Conservation (phyloP, 208 protist species). For the Leishmania martiniquensis region DNA sequence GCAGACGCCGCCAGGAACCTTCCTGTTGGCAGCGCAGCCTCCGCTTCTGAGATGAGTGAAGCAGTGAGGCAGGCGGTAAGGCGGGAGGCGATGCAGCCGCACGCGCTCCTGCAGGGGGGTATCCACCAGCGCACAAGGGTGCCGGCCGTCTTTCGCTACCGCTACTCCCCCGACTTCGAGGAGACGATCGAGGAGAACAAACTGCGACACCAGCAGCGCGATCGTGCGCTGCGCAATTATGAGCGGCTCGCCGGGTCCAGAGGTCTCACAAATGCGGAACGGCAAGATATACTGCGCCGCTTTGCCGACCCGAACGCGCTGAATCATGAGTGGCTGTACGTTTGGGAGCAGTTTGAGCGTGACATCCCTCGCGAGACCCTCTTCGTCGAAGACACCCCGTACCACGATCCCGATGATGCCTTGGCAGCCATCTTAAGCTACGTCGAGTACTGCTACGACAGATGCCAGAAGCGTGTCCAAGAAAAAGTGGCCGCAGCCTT, state of each 20-base stretch:
- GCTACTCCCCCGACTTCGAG: conserved; percentile 29
- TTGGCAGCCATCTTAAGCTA: conserved; percentile 57
- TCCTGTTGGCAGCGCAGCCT: not conserved
- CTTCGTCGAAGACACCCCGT: conserved; percentile 43
- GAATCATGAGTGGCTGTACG: conserved; percentile 45
- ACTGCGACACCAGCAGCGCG: conserved; percentile 19
- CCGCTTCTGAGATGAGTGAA: not conserved
- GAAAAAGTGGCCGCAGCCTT: conserved; percentile 22
- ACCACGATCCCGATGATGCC: conserved; percentile 41
- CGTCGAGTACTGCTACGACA: conserved; percentile 56
- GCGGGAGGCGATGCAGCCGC: conserved; percentile 28
- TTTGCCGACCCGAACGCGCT: conserved; percentile 32
- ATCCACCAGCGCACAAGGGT: conserved; percentile 19
- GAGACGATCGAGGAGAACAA: conserved; percentile 25
- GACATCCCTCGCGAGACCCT: conserved; percentile 58
- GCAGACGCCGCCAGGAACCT: not conserved
- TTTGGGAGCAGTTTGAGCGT: conserved; percentile 63
- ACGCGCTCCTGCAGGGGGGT: conserved; percentile 33
- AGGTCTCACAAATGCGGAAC: conserved; percentile 11
- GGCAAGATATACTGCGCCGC: conserved; percentile 14
- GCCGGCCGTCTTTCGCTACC: conserved; percentile 42
- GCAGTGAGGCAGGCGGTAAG: not conserved
- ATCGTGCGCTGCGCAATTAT: conserved; percentile 15
- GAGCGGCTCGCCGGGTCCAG: conserved; percentile 9
- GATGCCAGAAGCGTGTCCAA: conserved; percentile 22